phyloP scores from a whole-genome alignment of 805 yeast species.

The Cyberlindnera misumaiensis region DNA sequence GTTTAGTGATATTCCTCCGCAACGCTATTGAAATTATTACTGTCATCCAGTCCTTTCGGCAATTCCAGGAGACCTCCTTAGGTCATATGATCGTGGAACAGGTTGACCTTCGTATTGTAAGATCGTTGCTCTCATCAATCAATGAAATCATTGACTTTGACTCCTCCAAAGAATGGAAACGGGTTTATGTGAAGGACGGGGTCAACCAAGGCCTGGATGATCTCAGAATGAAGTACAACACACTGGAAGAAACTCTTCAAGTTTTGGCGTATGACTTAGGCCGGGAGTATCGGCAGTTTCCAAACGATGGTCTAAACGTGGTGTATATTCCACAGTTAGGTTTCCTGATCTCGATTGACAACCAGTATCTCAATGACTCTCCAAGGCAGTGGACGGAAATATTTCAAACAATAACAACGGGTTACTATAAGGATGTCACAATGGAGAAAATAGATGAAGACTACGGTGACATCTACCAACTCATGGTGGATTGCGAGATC shows the following conservation, averaged over 20 bases:
- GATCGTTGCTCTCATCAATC: conserved; percentile 13
- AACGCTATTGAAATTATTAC: conserved; percentile 14
- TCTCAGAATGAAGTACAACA: conserved; percentile 13
- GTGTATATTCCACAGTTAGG: conserved; percentile 43
- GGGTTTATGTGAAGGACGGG: conserved; percentile 25
- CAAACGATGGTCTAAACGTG: conserved; percentile 24
- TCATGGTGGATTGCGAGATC: conserved; percentile 34
- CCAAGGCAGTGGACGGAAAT: conserved; percentile 28
- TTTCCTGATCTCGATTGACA: conserved; percentile 28
- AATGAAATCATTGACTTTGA: conserved; percentile 31
- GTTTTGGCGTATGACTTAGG: conserved; percentile 18
- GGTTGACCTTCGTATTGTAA: conserved; percentile 8
- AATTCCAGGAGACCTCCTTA: background rate
- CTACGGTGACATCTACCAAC: conserved; percentile 36
- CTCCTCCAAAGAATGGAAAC: conserved; percentile 24
- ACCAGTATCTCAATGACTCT: background rate
- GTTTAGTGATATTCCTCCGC: conserved; percentile 20
- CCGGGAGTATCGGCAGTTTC: conserved; percentile 1
- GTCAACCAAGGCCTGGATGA: conserved; percentile 23
- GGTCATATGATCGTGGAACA: conserved; percentile 15
- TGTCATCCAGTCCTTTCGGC: background rate
- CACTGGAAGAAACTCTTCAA: conserved; percentile 25
- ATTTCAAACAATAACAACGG: conserved; percentile 31
- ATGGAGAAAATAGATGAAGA: conserved; percentile 29
- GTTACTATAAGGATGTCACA: conserved; percentile 29